These are phyloP conservation scores for Paraphoma sp. DNA, from an alignment of 2,329 filamentous ascomycete species.

Conservation along the genomic window DNA sequence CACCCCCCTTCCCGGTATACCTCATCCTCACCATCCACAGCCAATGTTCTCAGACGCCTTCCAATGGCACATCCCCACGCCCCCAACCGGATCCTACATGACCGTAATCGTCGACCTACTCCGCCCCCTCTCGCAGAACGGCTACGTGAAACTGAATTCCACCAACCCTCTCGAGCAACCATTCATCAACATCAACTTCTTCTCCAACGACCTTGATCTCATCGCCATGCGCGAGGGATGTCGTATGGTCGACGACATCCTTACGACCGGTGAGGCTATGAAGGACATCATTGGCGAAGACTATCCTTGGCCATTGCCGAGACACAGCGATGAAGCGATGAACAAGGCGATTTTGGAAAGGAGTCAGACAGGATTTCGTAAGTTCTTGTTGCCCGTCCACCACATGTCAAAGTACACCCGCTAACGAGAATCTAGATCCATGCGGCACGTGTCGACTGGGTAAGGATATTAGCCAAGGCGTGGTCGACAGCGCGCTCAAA, in stretches of 20 bases:
- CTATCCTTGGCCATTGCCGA: constrained; percentile 68
- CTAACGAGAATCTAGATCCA: constrained; percentile 39
- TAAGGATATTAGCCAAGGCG: constrained; percentile 54
- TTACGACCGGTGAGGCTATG: constrained; percentile 64
- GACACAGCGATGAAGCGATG: constrained; percentile 63
- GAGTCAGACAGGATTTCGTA: constrained; percentile 61
- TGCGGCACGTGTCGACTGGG: constrained; percentile 63
- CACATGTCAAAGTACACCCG: neutral
- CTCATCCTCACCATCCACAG: constrained; percentile 1
- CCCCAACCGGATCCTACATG: constrained; percentile 57
- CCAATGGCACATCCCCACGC: constrained; percentile 57
- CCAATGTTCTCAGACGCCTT: constrained; percentile 62
- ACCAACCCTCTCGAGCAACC: constrained; percentile 68
- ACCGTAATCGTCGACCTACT: constrained; percentile 64
- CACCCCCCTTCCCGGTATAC: too few relatives aligned
- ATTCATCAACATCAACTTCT: constrained; percentile 53
- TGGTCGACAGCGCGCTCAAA: constrained; percentile 21
- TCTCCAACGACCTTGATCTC: constrained; percentile 55
- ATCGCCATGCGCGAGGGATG: constrained; percentile 66
- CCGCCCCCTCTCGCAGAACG: constrained; percentile 58
- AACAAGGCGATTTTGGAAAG: constrained; percentile 63
- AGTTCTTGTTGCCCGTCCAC: neutral
- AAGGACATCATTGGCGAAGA: constrained; percentile 60
- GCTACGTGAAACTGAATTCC: constrained; percentile 65
- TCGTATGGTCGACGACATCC: constrained; percentile 63